Conservation (phyloP, 345 rosid genomes). For the Eucalyptus grandis region DNA sequence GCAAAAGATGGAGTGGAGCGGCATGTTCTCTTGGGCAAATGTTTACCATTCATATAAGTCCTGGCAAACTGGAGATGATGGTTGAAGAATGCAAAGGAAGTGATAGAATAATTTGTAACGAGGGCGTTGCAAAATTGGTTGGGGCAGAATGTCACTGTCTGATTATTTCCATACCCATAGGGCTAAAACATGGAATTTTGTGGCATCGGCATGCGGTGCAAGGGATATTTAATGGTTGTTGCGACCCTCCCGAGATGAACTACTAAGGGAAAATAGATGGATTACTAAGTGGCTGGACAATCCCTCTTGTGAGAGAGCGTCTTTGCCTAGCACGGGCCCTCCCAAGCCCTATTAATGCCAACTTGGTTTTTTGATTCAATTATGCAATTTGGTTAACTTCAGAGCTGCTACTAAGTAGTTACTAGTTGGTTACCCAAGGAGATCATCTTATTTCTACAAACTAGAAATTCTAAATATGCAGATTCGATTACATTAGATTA, state of each 20-base stretch:
- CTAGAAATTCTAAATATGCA: neutral
- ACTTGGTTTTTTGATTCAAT: neutral
- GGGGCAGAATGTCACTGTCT: neutral
- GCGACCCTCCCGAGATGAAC: neutral
- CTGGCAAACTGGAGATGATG: neutral
- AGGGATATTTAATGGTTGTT: neutral
- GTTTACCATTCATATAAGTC: neutral
- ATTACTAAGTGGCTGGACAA: neutral
- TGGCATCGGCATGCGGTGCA: neutral
- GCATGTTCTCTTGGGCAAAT: neutral
- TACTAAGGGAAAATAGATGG: neutral
- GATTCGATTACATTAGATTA: neutral
- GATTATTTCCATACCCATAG: neutral
- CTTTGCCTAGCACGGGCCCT: neutral
- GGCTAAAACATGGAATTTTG: neutral
- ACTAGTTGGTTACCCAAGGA: neutral
- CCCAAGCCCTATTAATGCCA: neutral
- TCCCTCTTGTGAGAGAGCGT: rapidly evolving
- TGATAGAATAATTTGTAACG: rapidly evolving
- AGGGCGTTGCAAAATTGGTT: neutral
- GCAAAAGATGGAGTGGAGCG: neutral
- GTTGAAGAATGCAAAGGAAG: neutral
- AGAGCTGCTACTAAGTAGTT: neutral
- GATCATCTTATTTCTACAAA: neutral
- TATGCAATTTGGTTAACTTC: neutral